Evolutionary conservation across 2,329 filamentous ascomycete genomes (phyloP).

Genomic region (Helotiales sp.): DNA sequence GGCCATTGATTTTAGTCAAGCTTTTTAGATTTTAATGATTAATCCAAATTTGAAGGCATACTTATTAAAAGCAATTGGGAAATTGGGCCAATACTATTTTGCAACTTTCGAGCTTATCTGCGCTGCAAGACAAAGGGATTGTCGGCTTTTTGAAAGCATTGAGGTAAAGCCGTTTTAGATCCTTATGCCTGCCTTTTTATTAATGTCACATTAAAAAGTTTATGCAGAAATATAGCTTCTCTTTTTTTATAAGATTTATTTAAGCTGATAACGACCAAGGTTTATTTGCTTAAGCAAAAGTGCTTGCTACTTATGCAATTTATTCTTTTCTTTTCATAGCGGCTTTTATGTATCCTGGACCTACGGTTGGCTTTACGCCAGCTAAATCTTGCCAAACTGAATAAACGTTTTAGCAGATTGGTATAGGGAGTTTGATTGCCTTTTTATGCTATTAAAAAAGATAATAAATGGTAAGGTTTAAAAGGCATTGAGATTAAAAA

Average conservation of each 20-base stretch:
- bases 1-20: too few species aligned
- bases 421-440: too few species aligned
- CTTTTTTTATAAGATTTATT: background rate
- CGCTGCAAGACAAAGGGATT: slow-evolving; percentile 33
- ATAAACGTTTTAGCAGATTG: too few species aligned
- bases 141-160: too few species aligned
- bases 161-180: slow-evolving; percentile 35
- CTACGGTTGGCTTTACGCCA: too few species aligned
- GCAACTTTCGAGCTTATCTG: too few species aligned
- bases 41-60: too few species aligned
- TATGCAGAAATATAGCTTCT: background rate
- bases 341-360: slow-evolving; percentile 49
- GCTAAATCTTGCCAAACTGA: too few species aligned
- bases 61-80: too few species aligned
- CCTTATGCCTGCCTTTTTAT: slow-evolving; percentile 18
- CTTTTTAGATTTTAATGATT: too few species aligned
- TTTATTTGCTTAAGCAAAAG: background rate
- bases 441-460: slow-evolving; percentile 18
- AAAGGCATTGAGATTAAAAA: slow-evolving; percentile 18
- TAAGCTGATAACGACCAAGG: background rate
- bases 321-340: slow-evolving; percentile 40
- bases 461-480: slow-evolving; percentile 21
- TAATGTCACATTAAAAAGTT: background rate
- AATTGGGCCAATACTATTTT: too few species aligned
- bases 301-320: background rate